Conservation (phyloP, 306 rosid species). For the Fagus crenata region DNA sequence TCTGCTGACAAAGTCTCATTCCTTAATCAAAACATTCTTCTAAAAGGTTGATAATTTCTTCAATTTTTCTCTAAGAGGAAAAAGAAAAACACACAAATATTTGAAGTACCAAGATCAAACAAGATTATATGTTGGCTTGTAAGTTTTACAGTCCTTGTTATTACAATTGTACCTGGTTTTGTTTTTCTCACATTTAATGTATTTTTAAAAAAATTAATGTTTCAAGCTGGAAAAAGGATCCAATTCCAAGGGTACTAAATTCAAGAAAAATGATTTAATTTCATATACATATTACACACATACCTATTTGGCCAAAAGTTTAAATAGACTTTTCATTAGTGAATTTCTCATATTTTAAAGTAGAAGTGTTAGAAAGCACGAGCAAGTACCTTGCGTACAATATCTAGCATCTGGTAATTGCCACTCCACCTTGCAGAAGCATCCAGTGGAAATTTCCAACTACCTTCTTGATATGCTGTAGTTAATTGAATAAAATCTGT, state of each 20-base stretch:
- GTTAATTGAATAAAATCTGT: conserved; percentile 75
- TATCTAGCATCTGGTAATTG: conserved; percentile 90
- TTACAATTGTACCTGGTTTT: background rate
- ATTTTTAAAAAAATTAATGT: background rate
- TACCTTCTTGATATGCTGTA: conserved; percentile 78
- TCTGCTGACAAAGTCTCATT: background rate
- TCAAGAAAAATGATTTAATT: background rate
- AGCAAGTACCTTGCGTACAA: conserved; percentile 73
- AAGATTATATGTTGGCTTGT: background rate
- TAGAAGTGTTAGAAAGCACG: conserved; percentile 11
- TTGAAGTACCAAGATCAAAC: background rate
- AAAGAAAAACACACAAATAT: background rate
- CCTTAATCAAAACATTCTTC: background rate
- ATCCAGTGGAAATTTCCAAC: conserved; percentile 93
- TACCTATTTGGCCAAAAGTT: background rate
- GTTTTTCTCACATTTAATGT: background rate
- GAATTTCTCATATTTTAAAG: conserved; percentile 20
- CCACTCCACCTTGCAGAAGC: conserved; percentile 92
- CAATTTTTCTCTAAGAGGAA: background rate
- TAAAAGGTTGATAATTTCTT: background rate
- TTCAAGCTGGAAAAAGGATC: background rate
- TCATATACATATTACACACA: background rate
- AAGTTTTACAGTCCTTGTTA: background rate
- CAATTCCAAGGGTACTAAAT: background rate
- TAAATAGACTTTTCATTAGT: background rate